Evolutionary conservation across 1,139 yeast species (phyloP).

Genomic region (Scheffersomyces titani): DNA sequence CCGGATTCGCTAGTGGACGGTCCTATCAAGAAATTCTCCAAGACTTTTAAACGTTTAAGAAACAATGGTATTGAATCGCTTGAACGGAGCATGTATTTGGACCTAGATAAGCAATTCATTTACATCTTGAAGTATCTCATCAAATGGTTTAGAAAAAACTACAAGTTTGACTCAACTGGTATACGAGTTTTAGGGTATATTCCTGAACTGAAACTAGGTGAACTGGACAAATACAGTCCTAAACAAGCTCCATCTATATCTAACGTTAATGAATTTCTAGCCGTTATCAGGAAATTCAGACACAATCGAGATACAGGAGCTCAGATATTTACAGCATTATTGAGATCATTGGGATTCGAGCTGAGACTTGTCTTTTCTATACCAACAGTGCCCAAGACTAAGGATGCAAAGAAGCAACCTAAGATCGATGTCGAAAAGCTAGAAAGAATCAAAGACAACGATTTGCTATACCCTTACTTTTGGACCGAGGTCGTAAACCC

Average conservation of each 20-base stretch:
- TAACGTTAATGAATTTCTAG: constrained; percentile 13
- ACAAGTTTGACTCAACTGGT: constrained; percentile 34
- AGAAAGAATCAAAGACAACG: constrained; percentile 31
- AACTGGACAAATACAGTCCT: constrained; percentile 22
- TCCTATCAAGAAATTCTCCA: constrained; percentile 19
- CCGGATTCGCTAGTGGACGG: constrained; percentile 24
- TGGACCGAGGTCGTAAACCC: constrained; percentile 46
- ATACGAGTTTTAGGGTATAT: constrained; percentile 35
- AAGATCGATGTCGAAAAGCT: constrained; percentile 22
- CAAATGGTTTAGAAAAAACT: constrained; percentile 42
- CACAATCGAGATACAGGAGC: constrained; percentile 43
- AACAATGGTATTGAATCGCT: background rate
- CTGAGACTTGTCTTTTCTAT: constrained; percentile 36
- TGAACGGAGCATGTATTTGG: background rate
- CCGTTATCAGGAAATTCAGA: constrained; percentile 24
- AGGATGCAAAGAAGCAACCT: constrained; percentile 23
- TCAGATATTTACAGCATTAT: constrained; percentile 33
- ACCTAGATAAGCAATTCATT: constrained; percentile 24
- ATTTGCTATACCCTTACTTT: constrained; percentile 38
- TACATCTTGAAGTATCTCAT: constrained; percentile 36
- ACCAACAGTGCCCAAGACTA: constrained; percentile 26
- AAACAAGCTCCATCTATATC: constrained; percentile 17
- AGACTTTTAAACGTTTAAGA: constrained; percentile 6
- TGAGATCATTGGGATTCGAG: constrained; percentile 35
- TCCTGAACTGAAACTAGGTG: constrained; percentile 11